phyloP scores from a whole-genome alignment of 1,284 basidiomycete species.

The Peniophora sp. region DNA sequence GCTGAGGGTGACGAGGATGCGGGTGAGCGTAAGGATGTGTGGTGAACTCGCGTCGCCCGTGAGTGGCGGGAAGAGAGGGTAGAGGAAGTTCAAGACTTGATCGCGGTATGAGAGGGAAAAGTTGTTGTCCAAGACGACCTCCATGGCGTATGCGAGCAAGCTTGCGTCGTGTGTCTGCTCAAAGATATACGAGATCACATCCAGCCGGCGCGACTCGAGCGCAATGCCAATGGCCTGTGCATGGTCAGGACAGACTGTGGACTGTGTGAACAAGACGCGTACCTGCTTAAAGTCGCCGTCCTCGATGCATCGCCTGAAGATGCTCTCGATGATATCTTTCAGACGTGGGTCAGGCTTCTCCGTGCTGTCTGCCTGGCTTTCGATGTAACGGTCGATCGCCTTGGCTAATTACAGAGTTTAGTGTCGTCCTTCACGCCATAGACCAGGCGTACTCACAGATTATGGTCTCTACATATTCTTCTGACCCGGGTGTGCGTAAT shows the following conservation, averaged over 20 bases:
- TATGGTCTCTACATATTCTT: conserved; percentile 91
- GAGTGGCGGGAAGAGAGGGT: conserved; percentile 74
- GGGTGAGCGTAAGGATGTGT: conserved; percentile 72
- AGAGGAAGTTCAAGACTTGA: conserved; percentile 76
- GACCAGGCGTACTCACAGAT: conserved; percentile 60
- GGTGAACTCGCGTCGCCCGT: conserved; percentile 63
- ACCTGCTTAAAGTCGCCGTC: conserved; percentile 89
- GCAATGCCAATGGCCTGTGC: conserved; percentile 89
- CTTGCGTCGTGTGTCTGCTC: conserved; percentile 64
- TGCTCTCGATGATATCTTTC: conserved; percentile 78
- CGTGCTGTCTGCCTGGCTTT: conserved; percentile 35
- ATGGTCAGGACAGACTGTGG: conserved; percentile 3
- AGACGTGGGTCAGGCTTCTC: conserved; percentile 70
- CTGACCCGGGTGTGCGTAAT: conserved; percentile 48
- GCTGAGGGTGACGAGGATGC: conserved; percentile 83
- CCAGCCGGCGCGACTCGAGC: conserved; percentile 80
- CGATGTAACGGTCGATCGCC: conserved; percentile 89
- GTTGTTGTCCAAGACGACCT: conserved; percentile 78
- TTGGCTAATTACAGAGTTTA: conserved; percentile 51
- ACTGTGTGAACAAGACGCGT: conserved; percentile 13
- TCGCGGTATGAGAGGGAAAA: conserved; percentile 78
- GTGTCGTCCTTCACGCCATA: neutral
- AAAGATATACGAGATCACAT: conserved; percentile 76
- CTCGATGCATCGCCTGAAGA: conserved; percentile 76
- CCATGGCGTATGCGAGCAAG: conserved; percentile 84